Evolutionary conservation across 2,329 filamentous ascomycete species (phyloP).

Genomic region (Arthrobotrys conoides): DNA sequence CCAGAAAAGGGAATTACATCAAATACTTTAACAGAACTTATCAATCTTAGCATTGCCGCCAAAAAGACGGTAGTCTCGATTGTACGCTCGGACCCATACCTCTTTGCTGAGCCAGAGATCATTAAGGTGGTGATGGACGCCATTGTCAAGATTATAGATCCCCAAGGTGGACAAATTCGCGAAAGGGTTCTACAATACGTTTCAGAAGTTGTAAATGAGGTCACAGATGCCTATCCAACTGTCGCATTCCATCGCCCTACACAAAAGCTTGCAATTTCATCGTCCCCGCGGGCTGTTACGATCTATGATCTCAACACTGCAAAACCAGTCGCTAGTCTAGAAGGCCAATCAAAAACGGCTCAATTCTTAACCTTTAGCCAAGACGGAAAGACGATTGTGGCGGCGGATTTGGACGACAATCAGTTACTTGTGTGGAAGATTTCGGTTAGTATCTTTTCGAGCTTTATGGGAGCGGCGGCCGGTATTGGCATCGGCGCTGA

Average conservation of each 20-base stretch:
- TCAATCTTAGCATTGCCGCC: conserved; percentile 61
- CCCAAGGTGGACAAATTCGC: conserved; percentile 61
- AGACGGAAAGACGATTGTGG: conserved; percentile 62
- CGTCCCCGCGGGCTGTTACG: conserved; percentile 59
- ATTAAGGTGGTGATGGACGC: conserved; percentile 61
- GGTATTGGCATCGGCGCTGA: conserved; percentile 58
- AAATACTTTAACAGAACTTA: conserved; percentile 55
- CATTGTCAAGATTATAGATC: conserved; percentile 63
- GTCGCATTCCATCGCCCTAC: conserved; percentile 64
- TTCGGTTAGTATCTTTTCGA: conserved; percentile 62
- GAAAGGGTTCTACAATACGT: conserved; percentile 63
- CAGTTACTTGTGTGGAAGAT: conserved; percentile 63
- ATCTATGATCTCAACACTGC: conserved; percentile 63
- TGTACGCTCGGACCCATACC: conserved; percentile 61
- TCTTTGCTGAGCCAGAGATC: conserved; percentile 61
- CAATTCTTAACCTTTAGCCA: conserved; percentile 62
- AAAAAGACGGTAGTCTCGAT: conserved; percentile 62
- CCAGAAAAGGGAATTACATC: conserved; percentile 54
- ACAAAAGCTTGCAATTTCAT: conserved; percentile 62
- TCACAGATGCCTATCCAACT: conserved; percentile 62
- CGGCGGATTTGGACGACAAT: conserved; percentile 61
- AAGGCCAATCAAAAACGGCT: conserved; percentile 61
- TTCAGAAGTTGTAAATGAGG: conserved; percentile 62
- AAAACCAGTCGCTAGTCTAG: conserved; percentile 56
- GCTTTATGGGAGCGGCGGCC: conserved; percentile 62